Evolutionary conservation across 169 alveolate genomes (phyloP).

Genomic region (Plasmodium chabaudi): DNA sequence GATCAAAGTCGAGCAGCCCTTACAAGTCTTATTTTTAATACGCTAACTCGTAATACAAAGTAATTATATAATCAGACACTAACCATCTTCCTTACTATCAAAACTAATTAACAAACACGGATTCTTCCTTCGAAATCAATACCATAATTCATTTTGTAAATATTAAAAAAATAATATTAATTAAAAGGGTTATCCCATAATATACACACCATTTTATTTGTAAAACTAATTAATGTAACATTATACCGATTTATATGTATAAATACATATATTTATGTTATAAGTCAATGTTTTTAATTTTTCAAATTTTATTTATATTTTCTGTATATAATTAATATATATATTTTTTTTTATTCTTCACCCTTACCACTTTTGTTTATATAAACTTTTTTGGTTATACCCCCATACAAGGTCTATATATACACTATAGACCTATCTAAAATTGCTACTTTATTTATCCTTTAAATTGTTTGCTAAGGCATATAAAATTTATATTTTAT

Average conservation of each 20-base stretch:
- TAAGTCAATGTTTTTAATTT: no score
- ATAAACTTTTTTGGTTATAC: not conserved
- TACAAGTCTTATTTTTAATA: slow-evolving; percentile 18
- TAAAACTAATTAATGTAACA: not conserved
- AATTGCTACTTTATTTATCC: no score
- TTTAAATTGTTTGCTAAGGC: no score
- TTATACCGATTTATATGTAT: no score
- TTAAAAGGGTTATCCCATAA: no score
- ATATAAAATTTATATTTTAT: no score
- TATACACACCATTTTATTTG: not conserved
- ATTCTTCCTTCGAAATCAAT: not conserved
- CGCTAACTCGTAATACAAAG: slow-evolving; percentile 26
- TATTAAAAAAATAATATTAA: no score
- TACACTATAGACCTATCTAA: no score
- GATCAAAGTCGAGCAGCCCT: slow-evolving; percentile 44
- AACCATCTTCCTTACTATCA: no score
- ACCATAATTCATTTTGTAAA: not conserved
- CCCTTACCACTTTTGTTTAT: slow-evolving; percentile 1
- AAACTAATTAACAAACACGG: not conserved
- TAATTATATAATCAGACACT: not conserved
- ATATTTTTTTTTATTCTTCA: not conserved
- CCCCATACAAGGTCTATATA: not conserved
- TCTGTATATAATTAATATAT: not conserved
- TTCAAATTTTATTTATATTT: not conserved
- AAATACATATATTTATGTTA: no score